Evolutionary conservation across 768 basidiomycete species (phyloP).

Genomic region (Collybia sp.): DNA sequence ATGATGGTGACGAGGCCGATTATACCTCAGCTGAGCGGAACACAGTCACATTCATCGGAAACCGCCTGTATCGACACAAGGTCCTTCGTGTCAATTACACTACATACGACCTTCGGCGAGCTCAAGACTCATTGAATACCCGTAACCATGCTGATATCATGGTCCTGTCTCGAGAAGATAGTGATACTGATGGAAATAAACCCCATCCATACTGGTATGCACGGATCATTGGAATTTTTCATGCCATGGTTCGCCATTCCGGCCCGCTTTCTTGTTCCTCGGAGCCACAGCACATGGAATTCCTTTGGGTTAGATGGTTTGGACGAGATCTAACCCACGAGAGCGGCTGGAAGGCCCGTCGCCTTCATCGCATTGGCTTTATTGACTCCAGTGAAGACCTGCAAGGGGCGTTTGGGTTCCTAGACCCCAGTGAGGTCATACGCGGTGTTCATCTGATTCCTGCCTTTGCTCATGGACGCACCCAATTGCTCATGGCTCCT

Average conservation of each 20-base stretch:
- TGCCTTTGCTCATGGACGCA: constrained; percentile 15
- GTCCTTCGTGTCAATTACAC: constrained; percentile 30
- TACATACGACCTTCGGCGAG: constrained; percentile 32
- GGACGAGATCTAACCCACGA: constrained; percentile 6
- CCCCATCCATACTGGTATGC: constrained; percentile 27
- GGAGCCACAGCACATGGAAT: constrained; percentile 11
- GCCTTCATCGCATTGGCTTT: constrained; percentile 18
- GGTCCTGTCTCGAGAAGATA: constrained; percentile 16
- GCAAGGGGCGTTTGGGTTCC: constrained; percentile 33
- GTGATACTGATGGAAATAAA: constrained; percentile 5
- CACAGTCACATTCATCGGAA: constrained; percentile 11
- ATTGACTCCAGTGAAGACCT: constrained; percentile 10
- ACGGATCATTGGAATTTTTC: constrained; percentile 22
- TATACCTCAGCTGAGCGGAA: constrained; percentile 10
- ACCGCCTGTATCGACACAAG: constrained; percentile 16
- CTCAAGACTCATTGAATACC: constrained; percentile 33
- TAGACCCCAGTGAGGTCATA: constrained; percentile 31
- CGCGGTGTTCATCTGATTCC: constrained; percentile 32
- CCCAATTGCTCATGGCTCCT: constrained; percentile 6
- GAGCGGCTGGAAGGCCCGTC: constrained; percentile 7
- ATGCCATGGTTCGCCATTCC: constrained; percentile 17
- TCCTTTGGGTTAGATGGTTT: constrained; percentile 23
- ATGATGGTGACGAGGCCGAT: constrained; percentile 2
- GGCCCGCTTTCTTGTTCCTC: neutral
- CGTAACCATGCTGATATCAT: constrained; percentile 29